A percentile compares a stretch with the other conserved stretches of the same genome.
Conservation (phyloP, 805 yeast genomes). For the Wickerhamiella dianesei region DNA sequence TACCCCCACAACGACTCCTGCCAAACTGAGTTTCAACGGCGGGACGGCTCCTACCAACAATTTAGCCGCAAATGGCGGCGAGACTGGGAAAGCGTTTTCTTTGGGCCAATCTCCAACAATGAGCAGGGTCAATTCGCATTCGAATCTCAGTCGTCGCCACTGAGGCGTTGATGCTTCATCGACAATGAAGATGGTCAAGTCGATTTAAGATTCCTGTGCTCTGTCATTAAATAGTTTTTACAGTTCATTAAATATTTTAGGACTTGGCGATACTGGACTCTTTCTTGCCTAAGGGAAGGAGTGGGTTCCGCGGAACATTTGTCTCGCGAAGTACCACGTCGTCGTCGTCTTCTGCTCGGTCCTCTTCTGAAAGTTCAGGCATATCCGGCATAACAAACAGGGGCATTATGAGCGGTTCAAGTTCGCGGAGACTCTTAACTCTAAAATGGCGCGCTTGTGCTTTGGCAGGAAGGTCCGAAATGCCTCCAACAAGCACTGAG, state of each 20-base stretch:
- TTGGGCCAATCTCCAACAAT: background rate
- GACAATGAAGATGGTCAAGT: no score
- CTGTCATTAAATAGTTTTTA: slow-evolving; percentile 2
- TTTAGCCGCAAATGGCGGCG: background rate
- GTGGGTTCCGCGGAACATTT: slow-evolving; percentile 1
- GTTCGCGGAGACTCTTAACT: background rate
- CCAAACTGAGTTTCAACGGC: background rate
- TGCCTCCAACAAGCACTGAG: slow-evolving; percentile 7
- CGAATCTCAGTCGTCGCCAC: background rate
- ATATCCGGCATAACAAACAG: background rate
- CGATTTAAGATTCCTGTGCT: no score
- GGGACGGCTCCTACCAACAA: background rate
- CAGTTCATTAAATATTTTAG: background rate
- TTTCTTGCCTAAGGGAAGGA: slow-evolving; percentile 5
- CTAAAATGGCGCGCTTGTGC: background rate
- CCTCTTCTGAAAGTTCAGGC: background rate
- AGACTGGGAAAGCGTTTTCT: background rate
- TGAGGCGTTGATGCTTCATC: no score
- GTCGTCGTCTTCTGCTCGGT: background rate
- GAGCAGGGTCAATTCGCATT: background rate
- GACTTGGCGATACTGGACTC: slow-evolving; percentile 4
- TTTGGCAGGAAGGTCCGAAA: background rate
- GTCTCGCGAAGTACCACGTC: slow-evolving; percentile 1
- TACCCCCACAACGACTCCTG: background rate
- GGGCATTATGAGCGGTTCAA: slow-evolving; percentile 1